Conservation (phyloP, 495 filamentous ascomycete genomes). For the Podospora appendiculata region DNA sequence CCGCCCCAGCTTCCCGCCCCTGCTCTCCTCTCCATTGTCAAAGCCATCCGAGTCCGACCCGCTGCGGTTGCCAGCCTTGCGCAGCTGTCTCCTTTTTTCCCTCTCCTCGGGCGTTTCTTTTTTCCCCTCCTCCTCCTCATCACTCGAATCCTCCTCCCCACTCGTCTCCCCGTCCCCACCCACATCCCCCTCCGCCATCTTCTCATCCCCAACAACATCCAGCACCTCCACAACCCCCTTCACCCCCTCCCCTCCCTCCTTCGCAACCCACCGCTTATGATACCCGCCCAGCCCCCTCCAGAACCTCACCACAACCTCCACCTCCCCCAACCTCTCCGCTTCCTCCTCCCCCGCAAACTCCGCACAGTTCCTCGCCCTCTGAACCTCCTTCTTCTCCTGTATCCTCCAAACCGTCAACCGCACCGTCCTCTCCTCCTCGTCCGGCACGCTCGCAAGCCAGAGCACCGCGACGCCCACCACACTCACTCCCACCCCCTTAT, state of each 20-base stretch:
- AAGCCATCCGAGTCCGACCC: constrained; percentile 12
- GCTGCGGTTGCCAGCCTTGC: constrained; percentile 1
- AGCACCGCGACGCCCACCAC: constrained; percentile 54
- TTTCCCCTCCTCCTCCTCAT: not conserved
- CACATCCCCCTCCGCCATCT: constrained; percentile 27
- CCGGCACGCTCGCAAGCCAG: constrained; percentile 59
- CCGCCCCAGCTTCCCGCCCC: constrained; percentile 11
- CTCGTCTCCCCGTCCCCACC: not conserved
- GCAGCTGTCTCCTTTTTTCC: not conserved
- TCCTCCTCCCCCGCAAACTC: constrained; percentile 20
- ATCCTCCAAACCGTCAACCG: constrained; percentile 48
- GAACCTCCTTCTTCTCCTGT: constrained; percentile 30
- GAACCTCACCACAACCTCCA: constrained; percentile 46
- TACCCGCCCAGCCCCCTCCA: constrained; percentile 51
- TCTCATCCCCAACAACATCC: constrained; percentile 50
- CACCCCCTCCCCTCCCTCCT: constrained; percentile 40
- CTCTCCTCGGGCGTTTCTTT: not conserved
- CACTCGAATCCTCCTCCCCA: constrained; percentile 13
- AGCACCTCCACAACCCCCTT: constrained; percentile 55
- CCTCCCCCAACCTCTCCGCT: constrained; percentile 46
- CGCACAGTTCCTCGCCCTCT: constrained; percentile 29
- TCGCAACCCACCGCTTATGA: constrained; percentile 42
- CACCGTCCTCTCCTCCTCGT: constrained; percentile 51
- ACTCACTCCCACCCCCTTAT: constrained; percentile 40
- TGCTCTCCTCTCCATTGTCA: constrained; percentile 1